Evolutionary conservation across 2,329 filamentous ascomycete species (phyloP).

Genomic region (Phialemonium atrogriseum): DNA sequence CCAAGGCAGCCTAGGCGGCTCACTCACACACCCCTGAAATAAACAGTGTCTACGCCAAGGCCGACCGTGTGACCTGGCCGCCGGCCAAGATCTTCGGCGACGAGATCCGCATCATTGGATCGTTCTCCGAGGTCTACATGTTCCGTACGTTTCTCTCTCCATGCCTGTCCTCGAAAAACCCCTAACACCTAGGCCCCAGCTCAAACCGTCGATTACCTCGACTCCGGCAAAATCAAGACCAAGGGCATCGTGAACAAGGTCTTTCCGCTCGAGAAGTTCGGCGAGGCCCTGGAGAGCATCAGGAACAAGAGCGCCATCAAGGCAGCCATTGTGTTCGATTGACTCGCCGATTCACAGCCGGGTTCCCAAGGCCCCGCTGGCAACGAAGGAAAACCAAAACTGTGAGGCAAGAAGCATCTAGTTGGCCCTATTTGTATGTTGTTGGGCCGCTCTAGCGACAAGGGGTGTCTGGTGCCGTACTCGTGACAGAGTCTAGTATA

Average conservation of each 20-base stretch:
- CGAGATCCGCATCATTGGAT: slow-evolving; percentile 66
- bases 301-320: slow-evolving; percentile 67
- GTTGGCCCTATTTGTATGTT: too few species aligned
- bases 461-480: too few species aligned
- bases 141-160: slow-evolving; percentile 40
- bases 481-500: too few species aligned
- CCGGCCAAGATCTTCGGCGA: slow-evolving; percentile 62
- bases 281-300: slow-evolving; percentile 61
- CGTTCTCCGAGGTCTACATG: slow-evolving; percentile 67
- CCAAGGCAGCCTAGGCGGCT: too few species aligned
- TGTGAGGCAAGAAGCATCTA: too few species aligned
- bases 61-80: slow-evolving; percentile 57
- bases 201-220: slow-evolving; percentile 42
- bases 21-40: too few species aligned
- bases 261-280: slow-evolving; percentile 66
- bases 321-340: slow-evolving; percentile 62
- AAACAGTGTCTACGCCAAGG: slow-evolving; percentile 57
- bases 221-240: slow-evolving; percentile 53
- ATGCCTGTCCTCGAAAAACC: not conserved
- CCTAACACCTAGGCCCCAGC: slow-evolving; percentile 23
- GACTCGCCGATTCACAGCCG: too few species aligned
- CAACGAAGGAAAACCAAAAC: too few species aligned
- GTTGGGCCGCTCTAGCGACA: too few species aligned
- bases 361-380: too few species aligned
- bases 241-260: slow-evolving; percentile 65